Evolutionary conservation across 2,329 filamentous ascomycete genomes (phyloP), one percentile per base, ranked within the genome.

Genomic region (Pseudogymnoascus sp.): DNA sequence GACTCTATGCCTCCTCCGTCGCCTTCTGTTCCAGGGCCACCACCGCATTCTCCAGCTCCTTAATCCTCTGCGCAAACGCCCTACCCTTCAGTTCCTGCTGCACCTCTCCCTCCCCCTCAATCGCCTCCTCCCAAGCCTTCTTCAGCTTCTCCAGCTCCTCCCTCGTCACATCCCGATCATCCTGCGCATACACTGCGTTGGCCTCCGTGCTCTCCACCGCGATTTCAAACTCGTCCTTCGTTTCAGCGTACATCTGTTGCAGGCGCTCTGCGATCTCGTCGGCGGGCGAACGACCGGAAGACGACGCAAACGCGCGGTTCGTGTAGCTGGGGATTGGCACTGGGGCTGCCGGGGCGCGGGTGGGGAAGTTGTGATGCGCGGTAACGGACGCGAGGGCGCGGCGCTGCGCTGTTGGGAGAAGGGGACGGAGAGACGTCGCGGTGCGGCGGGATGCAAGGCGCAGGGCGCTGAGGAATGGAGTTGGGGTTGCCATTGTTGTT

Each of bases 181-280:
- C 75, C 9, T 71, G 71, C 1, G 75, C 76, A 66, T 77, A 78
- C 59, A 76, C 74, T 2, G 75, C 75, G 1, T 72, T 68, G 28
- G 68, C 69, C 38, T 76, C 72, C 1, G 76, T 77, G 62, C 75
- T 76, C 59, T 78, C 76, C 0, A 72, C 72, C 3, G 76, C 76
- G 62, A 79, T 78, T 67, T 78, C 76, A 60, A 78, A 76, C 65
- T 78, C 76, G 64, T 78, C 76, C 61, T 73, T 72, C 3, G 76
- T 75, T 0, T 72, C 73, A 60, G 74, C 72, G 63, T 76, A 76
- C 52, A 74, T 73, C 10, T 65, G 57, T 59, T 61, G 63, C 15
- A 67, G 63, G 55, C 67, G 59, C 41, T 68, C 67, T 19, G 67
- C 63, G 5, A 67, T 52, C n/a, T 59, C 59, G 45, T 68, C 67